These are phyloP conservation scores for Dimargaris xerosporica DNA, from an alignment of 192 early-diverging fungal species.

Conservation along the genomic window DNA sequence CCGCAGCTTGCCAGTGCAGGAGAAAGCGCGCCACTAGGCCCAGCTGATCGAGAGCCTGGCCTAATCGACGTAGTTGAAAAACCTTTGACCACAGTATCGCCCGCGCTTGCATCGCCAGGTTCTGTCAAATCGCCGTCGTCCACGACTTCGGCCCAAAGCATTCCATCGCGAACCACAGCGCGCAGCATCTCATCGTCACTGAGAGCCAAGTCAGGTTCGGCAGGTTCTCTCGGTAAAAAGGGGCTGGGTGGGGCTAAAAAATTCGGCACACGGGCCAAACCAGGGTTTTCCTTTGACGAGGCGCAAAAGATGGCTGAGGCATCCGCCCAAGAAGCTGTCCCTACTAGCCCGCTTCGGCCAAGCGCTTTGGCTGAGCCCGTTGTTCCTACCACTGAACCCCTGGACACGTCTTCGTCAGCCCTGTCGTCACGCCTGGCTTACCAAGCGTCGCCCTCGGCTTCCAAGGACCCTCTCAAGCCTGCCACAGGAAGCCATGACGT, in stretches of 20 bases:
- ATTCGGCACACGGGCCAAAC: slow-evolving; percentile 41
- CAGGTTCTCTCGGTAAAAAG: slow-evolving; percentile 20
- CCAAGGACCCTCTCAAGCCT: slow-evolving; percentile 14
- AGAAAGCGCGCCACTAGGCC: background rate
- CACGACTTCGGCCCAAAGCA: slow-evolving; percentile 17
- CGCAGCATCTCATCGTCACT: slow-evolving; percentile 20
- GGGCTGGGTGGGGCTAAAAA: slow-evolving; percentile 79
- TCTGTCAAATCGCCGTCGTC: slow-evolving; percentile 22
- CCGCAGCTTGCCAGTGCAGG: background rate
- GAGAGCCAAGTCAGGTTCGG: slow-evolving; percentile 19
- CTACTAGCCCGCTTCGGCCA: slow-evolving; percentile 1
- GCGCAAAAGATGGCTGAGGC: slow-evolving; percentile 77
- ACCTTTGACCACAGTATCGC: background rate
- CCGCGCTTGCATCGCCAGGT: slow-evolving; percentile 7
- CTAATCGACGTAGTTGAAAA: background rate
- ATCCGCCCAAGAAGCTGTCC: slow-evolving; percentile 40
- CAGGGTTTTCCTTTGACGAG: slow-evolving; percentile 70
- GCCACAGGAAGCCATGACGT: slow-evolving; percentile 19
- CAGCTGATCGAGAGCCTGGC: background rate
- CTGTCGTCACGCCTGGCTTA: slow-evolving; percentile 33
- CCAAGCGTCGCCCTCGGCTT: slow-evolving; percentile 15
- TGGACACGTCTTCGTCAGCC: slow-evolving; percentile 13
- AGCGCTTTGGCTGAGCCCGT: slow-evolving; percentile 10
- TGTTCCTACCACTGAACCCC: slow-evolving; percentile 15
- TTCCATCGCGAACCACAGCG: slow-evolving; percentile 23